These are phyloP conservation scores for Neotropicomus parvogracilis DNA, from an alignment of 1,284 basidiomycete species.

Conservation along the genomic window DNA sequence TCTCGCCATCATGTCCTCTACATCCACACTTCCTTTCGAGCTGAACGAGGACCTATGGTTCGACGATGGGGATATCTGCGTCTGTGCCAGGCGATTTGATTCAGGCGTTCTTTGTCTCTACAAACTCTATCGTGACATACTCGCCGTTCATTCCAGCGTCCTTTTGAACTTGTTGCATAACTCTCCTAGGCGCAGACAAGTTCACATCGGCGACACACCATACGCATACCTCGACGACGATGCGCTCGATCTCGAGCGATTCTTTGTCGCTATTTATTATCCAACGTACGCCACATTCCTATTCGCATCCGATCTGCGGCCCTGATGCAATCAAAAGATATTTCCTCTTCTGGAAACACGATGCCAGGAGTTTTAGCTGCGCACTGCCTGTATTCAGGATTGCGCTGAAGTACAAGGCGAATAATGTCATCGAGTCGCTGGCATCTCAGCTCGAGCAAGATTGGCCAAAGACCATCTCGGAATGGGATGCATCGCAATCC, in stretches of 20 bases:
- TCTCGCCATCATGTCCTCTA: not conserved
- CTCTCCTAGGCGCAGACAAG: not conserved
- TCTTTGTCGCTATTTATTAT: slow-evolving; percentile 4
- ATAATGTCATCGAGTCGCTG: not conserved
- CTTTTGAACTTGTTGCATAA: slow-evolving; percentile 1
- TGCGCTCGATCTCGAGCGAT: slow-evolving; percentile 7
- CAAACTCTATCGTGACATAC: slow-evolving; percentile 7
- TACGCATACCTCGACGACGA: slow-evolving; percentile 5
- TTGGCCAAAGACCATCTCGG: slow-evolving; percentile 1
- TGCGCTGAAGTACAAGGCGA: slow-evolving; percentile 3
- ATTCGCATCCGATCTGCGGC: not conserved
- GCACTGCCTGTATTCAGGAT: slow-evolving; percentile 2
- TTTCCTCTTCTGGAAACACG: slow-evolving; percentile 3
- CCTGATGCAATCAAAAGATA: not conserved
- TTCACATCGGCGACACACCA: not conserved
- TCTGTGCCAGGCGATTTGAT: slow-evolving; percentile 9
- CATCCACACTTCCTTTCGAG: not conserved
- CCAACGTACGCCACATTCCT: not conserved
- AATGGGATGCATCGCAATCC: slow-evolving; percentile 6
- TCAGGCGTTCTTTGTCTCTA: slow-evolving; percentile 6
- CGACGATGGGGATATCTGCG: slow-evolving; percentile 2
- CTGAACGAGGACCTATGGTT: slow-evolving; percentile 6
- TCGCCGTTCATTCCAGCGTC: not conserved
- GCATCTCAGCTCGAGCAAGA: slow-evolving; percentile 7
- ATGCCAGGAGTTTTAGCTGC: not conserved